Conservation (phyloP, 257 asterid genomes). For the Avicennia marina region DNA sequence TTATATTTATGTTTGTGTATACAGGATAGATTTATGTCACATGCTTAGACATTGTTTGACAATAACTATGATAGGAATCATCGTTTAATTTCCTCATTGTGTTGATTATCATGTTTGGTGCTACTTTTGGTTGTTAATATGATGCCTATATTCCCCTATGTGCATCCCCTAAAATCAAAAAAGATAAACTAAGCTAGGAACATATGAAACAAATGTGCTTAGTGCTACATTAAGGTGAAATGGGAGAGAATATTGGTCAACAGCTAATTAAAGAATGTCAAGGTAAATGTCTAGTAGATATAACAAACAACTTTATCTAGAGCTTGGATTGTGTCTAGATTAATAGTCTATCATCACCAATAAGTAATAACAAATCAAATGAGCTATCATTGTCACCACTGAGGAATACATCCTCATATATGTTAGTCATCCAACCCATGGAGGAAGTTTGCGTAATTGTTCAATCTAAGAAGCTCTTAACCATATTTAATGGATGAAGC, state of each 20-base stretch:
- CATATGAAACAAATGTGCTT: conserved; percentile 33
- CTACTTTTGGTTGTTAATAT: too few relatives aligned
- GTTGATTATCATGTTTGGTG: too few relatives aligned
- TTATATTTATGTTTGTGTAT: too few relatives aligned
- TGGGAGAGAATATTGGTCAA: conserved; percentile 59
- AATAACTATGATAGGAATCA: too few relatives aligned
- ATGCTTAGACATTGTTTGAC: too few relatives aligned
- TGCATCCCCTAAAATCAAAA: conserved; percentile 12
- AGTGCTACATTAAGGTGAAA: conserved; percentile 69
- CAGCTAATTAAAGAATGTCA: conserved; percentile 76
- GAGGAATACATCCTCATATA: conserved; percentile 32
- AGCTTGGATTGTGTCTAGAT: conserved; percentile 56
- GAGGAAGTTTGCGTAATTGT: conserved; percentile 49
- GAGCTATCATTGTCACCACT: conserved; percentile 44
- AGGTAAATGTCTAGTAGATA: conserved; percentile 85
- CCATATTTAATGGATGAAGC: conserved; percentile 41
- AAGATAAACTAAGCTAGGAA: conserved; percentile 10
- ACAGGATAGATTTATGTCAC: too few relatives aligned
- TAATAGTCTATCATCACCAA: conserved; percentile 43
- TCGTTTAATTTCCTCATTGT: too few relatives aligned
- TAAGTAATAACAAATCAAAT: conserved; percentile 46
- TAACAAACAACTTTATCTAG: conserved; percentile 81
- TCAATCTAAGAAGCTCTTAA: conserved; percentile 39
- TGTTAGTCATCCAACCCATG: conserved; percentile 66
- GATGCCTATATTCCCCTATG: conserved; percentile 4